Base-by-base conservation (phyloP, 768 basidiomycete species). In the Cystofilobasidium bisporidii region DNA sequence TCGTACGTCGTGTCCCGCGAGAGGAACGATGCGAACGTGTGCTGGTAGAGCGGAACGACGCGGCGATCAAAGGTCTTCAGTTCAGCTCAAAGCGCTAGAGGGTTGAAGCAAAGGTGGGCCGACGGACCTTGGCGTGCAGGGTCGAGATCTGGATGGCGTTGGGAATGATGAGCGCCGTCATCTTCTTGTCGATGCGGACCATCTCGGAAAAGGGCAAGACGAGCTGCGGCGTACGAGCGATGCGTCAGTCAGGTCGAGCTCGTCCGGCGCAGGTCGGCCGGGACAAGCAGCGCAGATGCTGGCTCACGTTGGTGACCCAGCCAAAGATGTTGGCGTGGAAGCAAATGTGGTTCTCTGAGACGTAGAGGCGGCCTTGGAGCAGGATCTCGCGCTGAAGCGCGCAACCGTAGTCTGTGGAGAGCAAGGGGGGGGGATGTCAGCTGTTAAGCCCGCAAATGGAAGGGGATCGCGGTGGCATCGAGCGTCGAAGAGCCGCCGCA, bases 261-360 rank as follows among this genome's bases (percentile, higher is more conserved):
- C n/a, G 14, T 41, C 14, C 9, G 47, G 47, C 14, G 47, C 41
- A 43, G n/a, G 43, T 33, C 28, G 57, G 24, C 26, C 38, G 57
- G n/a, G 22, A 28, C 5, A 4, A 3, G 32, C 15, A 33, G 26
- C 2, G 24, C 3, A 18, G 20, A 56, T 22, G 64, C 36, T 17
- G 20, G 43, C 43, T 43, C 77, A 94, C 93, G 75, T 94, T 86
- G 33, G 94, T 98, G 59, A 96, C 87, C 96, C 94, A 98, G 50
- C 96, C 94, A 77, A 98, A 94, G 53, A 98, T 97, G 75, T 98
- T 98, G 50, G 96, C 94, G 73, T 99, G 90, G 81, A 98, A 99
- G 79, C 91, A 98, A n/a, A 97, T 83, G 75, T 97, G 93, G 78
- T 98, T 97, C 78, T 99, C 94, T 10, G 96, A 98, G 28, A 98